These are phyloP conservation scores for Achlya hypogyna DNA, from an alignment of 352 stramenopile species.

Conservation along the genomic window DNA sequence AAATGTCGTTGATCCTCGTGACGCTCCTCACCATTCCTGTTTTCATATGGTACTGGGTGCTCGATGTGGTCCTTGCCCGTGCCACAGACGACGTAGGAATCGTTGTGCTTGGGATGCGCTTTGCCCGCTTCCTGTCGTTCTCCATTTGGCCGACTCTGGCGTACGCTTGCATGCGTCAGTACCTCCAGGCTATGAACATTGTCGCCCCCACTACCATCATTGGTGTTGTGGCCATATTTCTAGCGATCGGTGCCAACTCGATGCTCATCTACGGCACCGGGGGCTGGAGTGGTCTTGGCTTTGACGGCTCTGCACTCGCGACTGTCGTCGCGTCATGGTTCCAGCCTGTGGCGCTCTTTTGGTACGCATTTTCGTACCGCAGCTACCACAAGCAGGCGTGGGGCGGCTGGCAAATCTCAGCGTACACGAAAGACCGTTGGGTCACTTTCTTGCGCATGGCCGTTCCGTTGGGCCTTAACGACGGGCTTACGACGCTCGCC, in stretches of 20 bases:
- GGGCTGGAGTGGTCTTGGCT: constrained; percentile 40
- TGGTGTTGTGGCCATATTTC: constrained; percentile 50
- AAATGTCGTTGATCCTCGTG: constrained; percentile 44
- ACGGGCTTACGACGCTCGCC: constrained; percentile 64
- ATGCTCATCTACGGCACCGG: constrained; percentile 74
- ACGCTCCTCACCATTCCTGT: constrained; percentile 43
- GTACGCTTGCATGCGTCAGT: constrained; percentile 36
- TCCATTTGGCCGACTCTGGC: constrained; percentile 38
- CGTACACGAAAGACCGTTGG: constrained; percentile 47
- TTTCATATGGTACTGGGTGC: constrained; percentile 53
- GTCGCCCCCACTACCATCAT: constrained; percentile 72
- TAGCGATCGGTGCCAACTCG: constrained; percentile 61
- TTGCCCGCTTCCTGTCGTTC: constrained; percentile 43
- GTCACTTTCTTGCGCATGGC: constrained; percentile 52
- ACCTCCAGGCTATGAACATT: constrained; percentile 72
- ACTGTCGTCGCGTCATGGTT: constrained; percentile 62
- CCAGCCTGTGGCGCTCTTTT: constrained; percentile 49
- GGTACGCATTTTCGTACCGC: constrained; percentile 75
- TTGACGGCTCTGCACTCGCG: constrained; percentile 64
- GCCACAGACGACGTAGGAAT: constrained; percentile 42
- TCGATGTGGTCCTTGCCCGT: constrained; percentile 18
- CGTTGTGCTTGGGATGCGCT: constrained; percentile 44
- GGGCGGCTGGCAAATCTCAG: constrained; percentile 42
- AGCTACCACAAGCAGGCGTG: constrained; percentile 75
- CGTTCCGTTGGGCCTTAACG: constrained; percentile 65